These are phyloP conservation scores for Sequoia sempervirens DNA, from an alignment of 75 land plant genomes.

Conservation along the genomic window DNA sequence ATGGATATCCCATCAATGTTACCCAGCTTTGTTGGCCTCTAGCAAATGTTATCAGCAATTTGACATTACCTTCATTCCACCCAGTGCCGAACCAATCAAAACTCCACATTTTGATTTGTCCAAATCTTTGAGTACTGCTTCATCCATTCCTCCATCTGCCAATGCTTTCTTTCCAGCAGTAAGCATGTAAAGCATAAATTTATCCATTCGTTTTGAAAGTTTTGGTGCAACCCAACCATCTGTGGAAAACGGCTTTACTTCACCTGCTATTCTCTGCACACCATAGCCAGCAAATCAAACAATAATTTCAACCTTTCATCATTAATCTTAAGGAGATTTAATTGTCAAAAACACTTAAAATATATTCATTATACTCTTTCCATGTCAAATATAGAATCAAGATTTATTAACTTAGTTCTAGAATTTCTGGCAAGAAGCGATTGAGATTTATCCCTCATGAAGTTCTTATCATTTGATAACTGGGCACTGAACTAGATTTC, in stretches of 20 bases:
- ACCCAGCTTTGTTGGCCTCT: background rate
- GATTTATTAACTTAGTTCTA: background rate
- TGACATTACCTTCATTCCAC: slow-evolving; percentile 49
- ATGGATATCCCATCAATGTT: background rate
- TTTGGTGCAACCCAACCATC: slow-evolving; percentile 58
- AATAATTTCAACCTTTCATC: background rate
- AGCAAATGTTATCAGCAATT: background rate
- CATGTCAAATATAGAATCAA: background rate
- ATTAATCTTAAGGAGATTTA: background rate
- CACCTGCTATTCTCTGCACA: slow-evolving; percentile 35
- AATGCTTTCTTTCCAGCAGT: slow-evolving; percentile 54
- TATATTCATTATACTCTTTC: background rate
- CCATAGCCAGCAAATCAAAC: background rate
- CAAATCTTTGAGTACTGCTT: slow-evolving; percentile 24
- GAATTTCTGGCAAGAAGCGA: background rate
- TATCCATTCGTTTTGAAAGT: slow-evolving; percentile 52
- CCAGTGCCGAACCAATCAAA: slow-evolving; percentile 50
- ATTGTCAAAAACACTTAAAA: background rate
- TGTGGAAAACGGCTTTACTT: slow-evolving; percentile 39
- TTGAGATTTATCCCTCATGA: background rate
- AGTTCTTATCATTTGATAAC: background rate
- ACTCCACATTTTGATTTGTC: slow-evolving; percentile 58
- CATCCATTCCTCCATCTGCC: slow-evolving; percentile 38
- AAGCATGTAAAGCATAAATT: slow-evolving; percentile 49
- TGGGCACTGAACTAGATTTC: background rate